These are phyloP conservation scores for Penicillium silybi DNA, from an alignment of 495 filamentous ascomycete species.

Conservation along the genomic window DNA sequence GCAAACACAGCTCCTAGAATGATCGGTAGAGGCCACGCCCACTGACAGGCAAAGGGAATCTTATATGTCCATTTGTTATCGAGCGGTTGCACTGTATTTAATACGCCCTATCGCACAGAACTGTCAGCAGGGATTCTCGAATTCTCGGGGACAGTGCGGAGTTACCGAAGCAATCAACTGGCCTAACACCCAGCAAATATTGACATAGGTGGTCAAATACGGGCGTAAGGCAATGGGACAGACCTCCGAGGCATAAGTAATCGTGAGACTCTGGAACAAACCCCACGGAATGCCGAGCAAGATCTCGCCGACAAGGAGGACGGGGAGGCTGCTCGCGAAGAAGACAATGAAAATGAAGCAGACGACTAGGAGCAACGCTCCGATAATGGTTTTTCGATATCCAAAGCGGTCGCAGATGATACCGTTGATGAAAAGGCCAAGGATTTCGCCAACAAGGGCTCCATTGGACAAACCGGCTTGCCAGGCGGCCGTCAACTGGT, in stretches of 20 bases:
- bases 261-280: conserved; percentile 70
- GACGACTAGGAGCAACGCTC: conserved; percentile 39
- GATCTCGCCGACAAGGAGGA: conserved; percentile 65
- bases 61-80: conserved; percentile 60
- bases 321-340: conserved; percentile 60
- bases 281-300: conserved; percentile 75
- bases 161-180: conserved; percentile 61
- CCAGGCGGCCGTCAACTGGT: conserved; percentile 48
- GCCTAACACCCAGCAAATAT: conserved; percentile 75
- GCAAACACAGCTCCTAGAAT: conserved; percentile 64
- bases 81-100: conserved; percentile 25
- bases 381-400: conserved; percentile 58
- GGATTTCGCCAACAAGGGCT: conserved; percentile 53
- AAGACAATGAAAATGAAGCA: conserved; percentile 72
- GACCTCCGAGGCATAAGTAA: conserved; percentile 79
- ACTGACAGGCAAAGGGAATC: conserved; percentile 68
- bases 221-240: conserved; percentile 65
- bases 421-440: conserved; percentile 63
- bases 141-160: no score
- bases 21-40: conserved; percentile 75
- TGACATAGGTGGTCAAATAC: conserved; percentile 73
- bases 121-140: no score
- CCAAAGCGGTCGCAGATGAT: conserved; percentile 59
- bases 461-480: conserved; percentile 64
- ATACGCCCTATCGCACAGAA: not conserved